Evolutionary conservation across 257 asterid genomes (phyloP), one percentile per base, ranked within the genome.

Genomic region (Knoxia roxburghii): DNA sequence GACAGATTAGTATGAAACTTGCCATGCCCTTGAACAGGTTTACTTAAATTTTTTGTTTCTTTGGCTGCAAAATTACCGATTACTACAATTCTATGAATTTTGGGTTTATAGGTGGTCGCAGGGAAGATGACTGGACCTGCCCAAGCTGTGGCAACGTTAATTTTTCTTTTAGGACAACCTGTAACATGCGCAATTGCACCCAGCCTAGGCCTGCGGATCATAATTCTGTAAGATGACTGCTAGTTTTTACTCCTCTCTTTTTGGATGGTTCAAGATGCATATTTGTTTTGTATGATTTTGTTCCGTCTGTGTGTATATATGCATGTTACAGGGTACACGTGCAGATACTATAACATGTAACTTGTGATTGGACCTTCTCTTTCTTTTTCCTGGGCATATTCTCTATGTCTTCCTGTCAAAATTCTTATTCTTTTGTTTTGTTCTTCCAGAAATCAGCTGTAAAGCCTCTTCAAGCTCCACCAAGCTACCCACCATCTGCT

Each of bases 81-180:
- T 41, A 33, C 15, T 41, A 32, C 15, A 23, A 29, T 43, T 53
- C 64, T 37, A 35, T 21, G 26, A 69, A 57, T 63, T 53, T 41
- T 64, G 78, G 60, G 23, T 61, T 59, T 80, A 65, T 70, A 90
- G 96, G 97, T 73, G 92, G 90, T 35, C 95, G 97, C 37, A 86
- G 97, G 78, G 97, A 90, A 83, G 97, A 90, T 84, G 97, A 90
- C 69, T 90, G 96, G 97, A 90, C 96, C 40, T 90, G 97, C 67
- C 90, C 95, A 15, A 90, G 96, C 78, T 90, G 96, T 77, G 95
- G 95, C 46, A 87, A 87, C 56, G 96, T 87, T 63, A 90, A 90
- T 83, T 90, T 85, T 79, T 89, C 96, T 46, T 89, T 89, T 76
- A 81, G 95, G 81, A 89, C 96, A 49, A 89, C 95, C 41, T 89